A percentile compares a stretch with the other conserved stretches of the same genome.
phyloP scores from a whole-genome alignment of 345 rosid species.

The Eucalyptus viminalis region DNA sequence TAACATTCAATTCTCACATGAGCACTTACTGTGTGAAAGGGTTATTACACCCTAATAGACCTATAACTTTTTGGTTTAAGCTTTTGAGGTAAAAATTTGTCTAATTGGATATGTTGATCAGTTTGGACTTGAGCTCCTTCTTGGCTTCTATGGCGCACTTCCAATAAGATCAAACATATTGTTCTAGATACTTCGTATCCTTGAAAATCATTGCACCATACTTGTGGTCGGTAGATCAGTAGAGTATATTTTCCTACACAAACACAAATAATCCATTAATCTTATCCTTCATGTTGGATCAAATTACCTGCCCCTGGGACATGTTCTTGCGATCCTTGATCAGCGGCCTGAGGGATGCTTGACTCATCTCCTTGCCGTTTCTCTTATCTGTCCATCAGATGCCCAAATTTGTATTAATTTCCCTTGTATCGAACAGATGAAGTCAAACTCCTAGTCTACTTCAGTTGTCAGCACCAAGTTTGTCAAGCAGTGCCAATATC shows the following conservation, averaged over 20 bases:
- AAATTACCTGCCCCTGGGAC: background rate
- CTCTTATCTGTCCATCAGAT: background rate
- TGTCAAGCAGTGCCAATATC: background rate
- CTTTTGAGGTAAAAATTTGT: no score
- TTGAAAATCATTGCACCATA: no score
- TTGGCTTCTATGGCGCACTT: rapidly evolving
- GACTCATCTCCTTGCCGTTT: background rate
- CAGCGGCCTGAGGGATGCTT: background rate
- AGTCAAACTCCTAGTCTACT: background rate
- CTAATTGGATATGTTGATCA: no score
- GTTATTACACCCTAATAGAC: no score
- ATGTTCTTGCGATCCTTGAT: background rate
- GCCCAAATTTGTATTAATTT: background rate
- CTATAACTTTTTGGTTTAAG: background rate
- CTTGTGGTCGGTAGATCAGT: background rate
- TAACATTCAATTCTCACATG: no score
- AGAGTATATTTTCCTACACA: background rate
- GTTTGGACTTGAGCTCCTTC: background rate
- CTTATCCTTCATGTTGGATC: background rate
- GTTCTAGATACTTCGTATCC: no score
- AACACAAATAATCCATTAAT: background rate
- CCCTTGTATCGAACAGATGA: background rate
- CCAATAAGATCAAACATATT: background rate
- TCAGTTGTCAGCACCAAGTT: background rate
- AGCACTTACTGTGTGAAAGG: no score